Conservation (phyloP, 805 yeast species). For the Cyberlindnera veronae region DNA sequence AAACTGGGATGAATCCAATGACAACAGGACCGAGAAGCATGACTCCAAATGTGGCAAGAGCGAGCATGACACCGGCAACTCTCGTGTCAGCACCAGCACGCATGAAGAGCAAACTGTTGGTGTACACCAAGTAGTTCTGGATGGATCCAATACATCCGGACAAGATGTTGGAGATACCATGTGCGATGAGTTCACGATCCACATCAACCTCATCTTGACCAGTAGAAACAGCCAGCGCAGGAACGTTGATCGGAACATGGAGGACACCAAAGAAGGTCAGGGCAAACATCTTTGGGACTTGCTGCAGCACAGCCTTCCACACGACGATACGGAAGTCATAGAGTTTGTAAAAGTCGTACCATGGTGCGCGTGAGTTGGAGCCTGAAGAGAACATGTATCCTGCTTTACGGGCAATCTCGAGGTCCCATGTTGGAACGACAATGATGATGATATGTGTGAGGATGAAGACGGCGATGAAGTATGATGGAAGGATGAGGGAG, state of each 20-base stretch:
- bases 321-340: conserved; percentile 71
- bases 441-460: conserved; percentile 67
- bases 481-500: conserved; percentile 76
- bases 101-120: conserved; percentile 87
- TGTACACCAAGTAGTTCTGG: conserved; percentile 92
- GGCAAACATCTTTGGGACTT: conserved; percentile 92
- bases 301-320: conserved; percentile 63
- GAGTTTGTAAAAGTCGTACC: conserved; percentile 81
- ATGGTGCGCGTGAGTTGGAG: conserved; percentile 51
- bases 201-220: conserved; percentile 83
- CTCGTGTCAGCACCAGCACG: conserved; percentile 93
- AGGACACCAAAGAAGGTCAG: conserved; percentile 91
- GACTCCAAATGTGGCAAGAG: conserved; percentile 72
- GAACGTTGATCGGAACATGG: conserved; percentile 97
- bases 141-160: conserved; percentile 85
- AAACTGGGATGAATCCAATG: conserved; percentile 92
- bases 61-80: conserved; percentile 85
- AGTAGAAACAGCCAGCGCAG: conserved; percentile 89
- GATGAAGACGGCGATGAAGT: conserved; percentile 67
- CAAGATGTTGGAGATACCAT: conserved; percentile 84
- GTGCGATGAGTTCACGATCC: conserved; percentile 90
- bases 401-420: conserved; percentile 55
- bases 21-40: conserved; percentile 88
- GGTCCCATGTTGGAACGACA: conserved; percentile 59
- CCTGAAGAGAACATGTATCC: conserved; percentile 78